Evolutionary conservation across 2,329 filamentous ascomycete species (phyloP).

Genomic region (Elsinoe fawcettii): DNA sequence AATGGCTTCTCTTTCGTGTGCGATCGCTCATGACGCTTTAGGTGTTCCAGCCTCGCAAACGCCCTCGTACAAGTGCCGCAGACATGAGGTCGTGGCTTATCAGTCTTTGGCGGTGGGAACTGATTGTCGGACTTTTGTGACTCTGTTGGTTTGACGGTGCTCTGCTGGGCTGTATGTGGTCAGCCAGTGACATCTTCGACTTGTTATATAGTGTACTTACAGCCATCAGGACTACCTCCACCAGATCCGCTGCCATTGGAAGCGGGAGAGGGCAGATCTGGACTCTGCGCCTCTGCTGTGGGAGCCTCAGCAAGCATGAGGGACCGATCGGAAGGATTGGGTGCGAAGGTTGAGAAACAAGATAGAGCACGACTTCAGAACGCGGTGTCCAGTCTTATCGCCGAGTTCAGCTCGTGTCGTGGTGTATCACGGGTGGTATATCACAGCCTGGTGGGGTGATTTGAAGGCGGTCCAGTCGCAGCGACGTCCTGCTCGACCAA

Average conservation of each 20-base stretch:
- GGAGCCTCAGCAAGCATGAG: conserved; percentile 13
- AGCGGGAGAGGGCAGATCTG: conserved; percentile 13
- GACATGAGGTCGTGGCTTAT: conserved; percentile 92
- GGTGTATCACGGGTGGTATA: background rate
- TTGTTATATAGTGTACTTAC: background rate
- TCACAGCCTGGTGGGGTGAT: background rate
- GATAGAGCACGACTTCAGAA: background rate
- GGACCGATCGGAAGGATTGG: background rate
- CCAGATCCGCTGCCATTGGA: conserved; percentile 11
- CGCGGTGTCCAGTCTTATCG: background rate
- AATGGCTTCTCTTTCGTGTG: conserved; percentile 99
- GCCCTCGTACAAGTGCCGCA: conserved; percentile 86
- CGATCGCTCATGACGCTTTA: conserved; percentile 96
- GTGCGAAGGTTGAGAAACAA: background rate
- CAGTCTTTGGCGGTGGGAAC: conserved; percentile 83
- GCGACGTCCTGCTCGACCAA: background rate
- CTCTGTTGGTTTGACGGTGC: background rate
- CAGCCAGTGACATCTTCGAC: background rate
- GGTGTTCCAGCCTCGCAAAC: conserved; percentile 88
- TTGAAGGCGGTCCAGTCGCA: background rate
- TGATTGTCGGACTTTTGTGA: conserved; percentile 21
- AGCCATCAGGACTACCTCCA: conserved; percentile 2
- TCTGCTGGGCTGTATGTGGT: background rate
- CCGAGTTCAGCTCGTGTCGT: background rate
- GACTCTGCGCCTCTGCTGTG: conserved; percentile 12